Evolutionary conservation across 345 rosid species (phyloP).

Genomic region (Populus deltoides): DNA sequence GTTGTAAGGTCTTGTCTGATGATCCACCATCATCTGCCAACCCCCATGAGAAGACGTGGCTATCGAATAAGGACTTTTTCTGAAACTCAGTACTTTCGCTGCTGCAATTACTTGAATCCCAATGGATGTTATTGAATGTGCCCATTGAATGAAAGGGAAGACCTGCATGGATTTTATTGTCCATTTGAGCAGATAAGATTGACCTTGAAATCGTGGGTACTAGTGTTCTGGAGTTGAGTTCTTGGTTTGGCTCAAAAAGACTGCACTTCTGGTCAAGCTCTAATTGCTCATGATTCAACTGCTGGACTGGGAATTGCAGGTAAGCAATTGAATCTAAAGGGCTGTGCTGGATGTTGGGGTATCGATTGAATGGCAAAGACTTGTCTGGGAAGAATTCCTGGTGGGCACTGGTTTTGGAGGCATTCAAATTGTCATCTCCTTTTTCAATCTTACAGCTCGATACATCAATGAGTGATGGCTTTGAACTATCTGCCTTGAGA

Average conservation of each 20-base stretch:
- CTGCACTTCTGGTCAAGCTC: too few species aligned
- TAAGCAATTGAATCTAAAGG: conserved; percentile 35
- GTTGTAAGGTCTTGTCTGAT: conserved; percentile 16
- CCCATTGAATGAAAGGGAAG: conserved; percentile 4
- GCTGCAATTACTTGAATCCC: conserved; percentile 32
- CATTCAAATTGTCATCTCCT: conserved; percentile 1
- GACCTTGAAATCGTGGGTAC: too few species aligned
- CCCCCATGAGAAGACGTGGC: conserved; percentile 36
- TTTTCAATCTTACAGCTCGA: not conserved
- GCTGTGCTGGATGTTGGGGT: conserved; percentile 16
- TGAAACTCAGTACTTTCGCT: conserved; percentile 38
- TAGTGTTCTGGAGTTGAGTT: too few species aligned
- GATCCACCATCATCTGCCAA: conserved; percentile 23
- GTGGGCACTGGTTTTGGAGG: conserved; percentile 24
- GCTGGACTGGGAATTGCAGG: conserved; percentile 49
- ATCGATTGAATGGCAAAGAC: conserved; percentile 21
- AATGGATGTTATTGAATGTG: conserved; percentile 21
- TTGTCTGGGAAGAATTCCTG: conserved; percentile 50
- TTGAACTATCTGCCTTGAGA: conserved; percentile 14
- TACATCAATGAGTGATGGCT: conserved; percentile 13
- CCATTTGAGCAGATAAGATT: too few species aligned
- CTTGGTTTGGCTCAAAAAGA: too few species aligned
- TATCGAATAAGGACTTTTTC: conserved; percentile 36
- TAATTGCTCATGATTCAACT: conserved; percentile 37
- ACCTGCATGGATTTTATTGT: too few species aligned